Evolutionary conservation across 2,329 filamentous ascomycete species (phyloP), one percentile per base, ranked within the genome.

Genomic region (Diaporthe ilicicola): DNA sequence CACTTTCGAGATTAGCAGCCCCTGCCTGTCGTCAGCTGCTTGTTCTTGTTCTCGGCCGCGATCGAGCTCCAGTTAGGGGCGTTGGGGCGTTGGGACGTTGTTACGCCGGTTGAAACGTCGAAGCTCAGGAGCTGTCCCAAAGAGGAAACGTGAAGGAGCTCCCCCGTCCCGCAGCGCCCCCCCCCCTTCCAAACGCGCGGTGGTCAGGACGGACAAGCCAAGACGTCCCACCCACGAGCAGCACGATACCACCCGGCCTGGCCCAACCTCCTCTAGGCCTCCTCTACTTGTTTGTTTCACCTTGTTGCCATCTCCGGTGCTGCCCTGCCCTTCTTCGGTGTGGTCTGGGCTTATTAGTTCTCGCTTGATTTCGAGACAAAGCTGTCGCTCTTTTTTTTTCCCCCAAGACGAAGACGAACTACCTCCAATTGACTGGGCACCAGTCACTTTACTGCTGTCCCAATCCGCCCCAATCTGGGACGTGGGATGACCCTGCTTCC

Each of bases 81-180:
- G 39, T 61, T 61, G 56, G 42, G 42, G n/a, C 9, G 37, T 39
- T 39, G 37, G 37, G 37, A 64, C 59, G 29, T 12, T 64, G 59
- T 13, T 13, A n/a, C 29, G 10, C 59, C 59, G 19, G 50, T 44
- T 64, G 59, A 64, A 64, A 64, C 59, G 19, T 64, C 50, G 59
- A 64, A 64, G 59, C 59, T 64, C 59, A 27, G 29, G 44, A 64
- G 59, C 59, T 64, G 59, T 64, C 59, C 59, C 29, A 27, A 64
- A 64, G 44, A 13, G 59, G 59, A 27, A 64, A 64, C 44, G 44
- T 64, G 42, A 62, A 3, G 32, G 17, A n/a, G 22, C 32, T 4
- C 19, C 59, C 54, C 59, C 59, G 27, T 34, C 56, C 56, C 56
- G 34, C 42, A 32, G 29, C 56, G n/a, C n/a, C n/a, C n/a, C n/a